Evolutionary conservation across 2,329 filamentous ascomycete species (phyloP).

Genomic region (Calycina marina): DNA sequence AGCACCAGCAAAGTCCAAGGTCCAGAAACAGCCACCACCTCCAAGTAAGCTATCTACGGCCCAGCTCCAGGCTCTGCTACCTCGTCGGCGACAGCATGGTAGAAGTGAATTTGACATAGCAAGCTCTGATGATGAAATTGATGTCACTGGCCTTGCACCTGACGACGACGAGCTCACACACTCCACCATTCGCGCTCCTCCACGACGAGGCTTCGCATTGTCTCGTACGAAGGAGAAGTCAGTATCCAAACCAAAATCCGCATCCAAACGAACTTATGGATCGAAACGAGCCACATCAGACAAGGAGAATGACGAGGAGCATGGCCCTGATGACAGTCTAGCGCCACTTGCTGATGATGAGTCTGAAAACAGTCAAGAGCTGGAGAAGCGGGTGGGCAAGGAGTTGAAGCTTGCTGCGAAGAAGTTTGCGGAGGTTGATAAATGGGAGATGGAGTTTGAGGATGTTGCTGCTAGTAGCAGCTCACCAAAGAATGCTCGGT

Average conservation of each 20-base stretch:
- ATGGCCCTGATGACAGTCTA: constrained; percentile 26
- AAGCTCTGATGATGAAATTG: constrained; percentile 30
- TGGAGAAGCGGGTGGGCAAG: constrained; percentile 27
- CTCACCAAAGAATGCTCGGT: constrained; percentile 37
- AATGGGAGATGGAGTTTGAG: constrained; percentile 55
- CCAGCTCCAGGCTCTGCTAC: constrained; percentile 24
- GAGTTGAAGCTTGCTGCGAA: constrained; percentile 39
- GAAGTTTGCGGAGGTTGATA: constrained; percentile 56
- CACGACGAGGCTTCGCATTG: constrained; percentile 12
- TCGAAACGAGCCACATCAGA: constrained; percentile 29
- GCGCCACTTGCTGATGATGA: constrained; percentile 28
- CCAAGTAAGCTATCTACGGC: constrained; percentile 21
- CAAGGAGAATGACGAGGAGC: constrained; percentile 41
- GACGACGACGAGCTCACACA: constrained; percentile 43
- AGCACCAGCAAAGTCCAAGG: constrained; percentile 6
- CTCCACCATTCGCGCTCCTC: constrained; percentile 26
- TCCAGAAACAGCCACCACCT: constrained; percentile 11
- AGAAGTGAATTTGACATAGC: constrained; percentile 26
- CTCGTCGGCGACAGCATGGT: constrained; percentile 19
- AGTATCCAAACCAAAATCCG: constrained; percentile 8
- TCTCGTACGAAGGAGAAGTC: constrained; percentile 14
- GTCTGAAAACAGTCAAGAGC: constrained; percentile 24
- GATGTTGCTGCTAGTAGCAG: constrained; percentile 39
- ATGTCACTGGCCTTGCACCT: constrained; percentile 31
- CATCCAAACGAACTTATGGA: constrained; percentile 33